Evolutionary conservation across 1,284 basidiomycete genomes (phyloP), one percentile per base, ranked within the genome.

Genomic region (Malassezia obtusa): DNA sequence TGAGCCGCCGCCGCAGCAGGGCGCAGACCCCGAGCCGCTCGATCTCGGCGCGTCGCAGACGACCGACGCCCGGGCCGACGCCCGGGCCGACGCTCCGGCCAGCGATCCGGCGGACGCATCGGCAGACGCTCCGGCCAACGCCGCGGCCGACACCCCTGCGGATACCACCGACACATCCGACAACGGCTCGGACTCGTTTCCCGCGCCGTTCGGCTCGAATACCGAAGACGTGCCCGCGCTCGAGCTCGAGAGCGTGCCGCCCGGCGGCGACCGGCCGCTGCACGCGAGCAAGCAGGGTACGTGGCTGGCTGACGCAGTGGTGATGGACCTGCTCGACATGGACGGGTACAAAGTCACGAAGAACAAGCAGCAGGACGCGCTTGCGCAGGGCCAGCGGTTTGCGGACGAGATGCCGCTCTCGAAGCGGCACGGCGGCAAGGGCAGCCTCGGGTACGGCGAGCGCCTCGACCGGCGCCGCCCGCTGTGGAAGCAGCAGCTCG

Each of bases 321-420:
- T 35, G 12, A 35, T 35, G 19, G 51, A 61, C 25, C 26, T 70
- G 61, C 61, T 73, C 38, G 70, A 73, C 33, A 73, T 73, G 65
- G 70, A 73, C 26, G 70, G 70, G 10, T 73, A 73, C 63, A 71
- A 73, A 51, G 58, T 73, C 59, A 70, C 68, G 3, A 32, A 63
- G 8, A 63, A 69, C 21, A 73, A 67, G 11, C 57, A 70, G 40
- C 58, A 60, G 14, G 40, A 73, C 4, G 67, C 68, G 1, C 63
- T 61, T 21, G 55, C 58, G 26, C 62, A 68, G 46, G 61, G 67
- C 28, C 49, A 65, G 49, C 59, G 72, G 17, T 66, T 75, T 26
- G 65, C 71, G 9, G 61, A 68, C 38, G 68, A 72, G 52, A 55
- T 65, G 55, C 69, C 71, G 0, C 63, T 73, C 21, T 55, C 65